These are phyloP conservation scores for Alternaria consortialis DNA, from an alignment of 2,329 filamentous ascomycete species.

Conservation along the genomic window DNA sequence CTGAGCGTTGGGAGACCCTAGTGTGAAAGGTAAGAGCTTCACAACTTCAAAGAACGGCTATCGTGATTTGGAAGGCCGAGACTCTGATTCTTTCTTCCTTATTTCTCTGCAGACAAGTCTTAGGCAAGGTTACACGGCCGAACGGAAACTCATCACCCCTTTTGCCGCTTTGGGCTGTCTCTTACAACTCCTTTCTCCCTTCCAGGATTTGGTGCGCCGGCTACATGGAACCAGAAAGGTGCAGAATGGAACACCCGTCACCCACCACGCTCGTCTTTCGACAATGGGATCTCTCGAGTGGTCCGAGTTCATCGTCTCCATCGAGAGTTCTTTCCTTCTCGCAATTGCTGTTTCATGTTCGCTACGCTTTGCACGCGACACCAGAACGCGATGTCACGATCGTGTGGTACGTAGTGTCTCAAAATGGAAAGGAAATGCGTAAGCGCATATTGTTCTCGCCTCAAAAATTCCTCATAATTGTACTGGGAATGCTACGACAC, in stretches of 20 bases:
- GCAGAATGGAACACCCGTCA: neutral
- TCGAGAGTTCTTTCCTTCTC: neutral
- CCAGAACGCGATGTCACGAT: neutral
- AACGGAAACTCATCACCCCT: neutral
- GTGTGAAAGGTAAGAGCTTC: too few species aligned
- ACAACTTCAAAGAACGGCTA: too few species aligned
- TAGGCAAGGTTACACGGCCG: too few species aligned
- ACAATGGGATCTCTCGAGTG: neutral
- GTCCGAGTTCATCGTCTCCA: neutral
- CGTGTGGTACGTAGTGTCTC: neutral
- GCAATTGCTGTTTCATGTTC: neutral
- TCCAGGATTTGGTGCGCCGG: neutral
- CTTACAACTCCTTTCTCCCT: neutral
- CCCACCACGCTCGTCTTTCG: neutral
- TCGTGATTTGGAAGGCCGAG: too few species aligned
- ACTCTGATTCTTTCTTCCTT: too few species aligned
- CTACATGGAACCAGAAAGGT: neutral
- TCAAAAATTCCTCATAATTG: neutral
- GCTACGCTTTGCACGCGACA: neutral
- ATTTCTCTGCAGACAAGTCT: too few species aligned
- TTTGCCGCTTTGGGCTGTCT: neutral
- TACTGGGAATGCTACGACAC: neutral
- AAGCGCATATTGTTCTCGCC: neutral
- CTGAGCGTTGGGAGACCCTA: too few species aligned
- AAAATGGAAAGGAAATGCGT: neutral